Evolutionary conservation across 2,329 filamentous ascomycete genomes (phyloP), one percentile per base, ranked within the genome.

Genomic region (Xylaria sp.): DNA sequence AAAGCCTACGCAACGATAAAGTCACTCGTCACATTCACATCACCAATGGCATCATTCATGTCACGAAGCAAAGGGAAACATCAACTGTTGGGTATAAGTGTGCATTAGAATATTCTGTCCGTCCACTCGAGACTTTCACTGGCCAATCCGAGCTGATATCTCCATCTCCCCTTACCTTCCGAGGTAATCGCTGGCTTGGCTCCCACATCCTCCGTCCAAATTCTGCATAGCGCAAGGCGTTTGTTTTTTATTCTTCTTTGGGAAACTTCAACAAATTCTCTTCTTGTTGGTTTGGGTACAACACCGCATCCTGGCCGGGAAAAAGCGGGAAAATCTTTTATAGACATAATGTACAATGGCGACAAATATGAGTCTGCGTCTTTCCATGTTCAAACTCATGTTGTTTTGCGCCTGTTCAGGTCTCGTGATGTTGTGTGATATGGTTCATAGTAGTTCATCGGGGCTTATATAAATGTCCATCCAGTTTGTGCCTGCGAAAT

Each of bases 161-260:
- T 38, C 28, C 3, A n/a, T n/a, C 31, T 7, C 17, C 5, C 9
- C 31, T 17, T 20, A 3, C 33, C 4, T 31, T 51, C 15, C 2
- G 57, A 46, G 62, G 26, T 9, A 17, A 20, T 17, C 44, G 23
- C 6, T 40, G 33, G 23, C 59, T 57, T 54, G 65, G 53, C 48
- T 57, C 40, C 38, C 13, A 15, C 44, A 36, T 6, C 63, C 59
- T 48, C 53, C 17, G 4, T 54, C 28, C 31, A 20, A 42, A 28
- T 48, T 53, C 26, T 63, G 72, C 70, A 73, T 73, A 73, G 72
- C 72, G 71, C 66, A 63, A 56, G 72, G 72, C 65, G 72, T 73
- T 72, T 68, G 11, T 44, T 23, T 23, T 23, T 23, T 23, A n/a
- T 42, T 48, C 44, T 67, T 71, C 70, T 66, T 54, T 53, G 57